Evolutionary conservation across 768 basidiomycete species (phyloP), one percentile per base, ranked within the genome.

Genomic region (Xerocomellus intermedius): DNA sequence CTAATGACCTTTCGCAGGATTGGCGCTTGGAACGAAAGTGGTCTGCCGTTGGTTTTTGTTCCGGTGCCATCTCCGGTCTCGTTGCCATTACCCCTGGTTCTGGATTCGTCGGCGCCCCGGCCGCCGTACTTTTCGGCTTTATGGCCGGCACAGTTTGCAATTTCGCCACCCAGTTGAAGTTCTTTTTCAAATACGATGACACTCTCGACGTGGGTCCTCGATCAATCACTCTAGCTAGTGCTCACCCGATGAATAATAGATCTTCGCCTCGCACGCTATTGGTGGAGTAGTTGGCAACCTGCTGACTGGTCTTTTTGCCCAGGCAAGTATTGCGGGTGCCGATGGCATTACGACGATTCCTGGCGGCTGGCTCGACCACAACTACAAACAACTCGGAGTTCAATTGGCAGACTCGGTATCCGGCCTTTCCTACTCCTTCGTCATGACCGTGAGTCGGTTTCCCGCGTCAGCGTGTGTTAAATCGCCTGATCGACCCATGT

Each of bases 101-200:
- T 26, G 90, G 91, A 61, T 92, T 70, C 66, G 92, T 93, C 45
- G 90, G 89, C 43, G 69, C 88, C 43, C 88, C 91, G 17, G 94
- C 96, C 19, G 78, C 92, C 3, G 86, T 96, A 5, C 77, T 87
- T 1, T 95, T 92, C 67, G 96, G 96, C 38, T 79, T 95, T 60
- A 75, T 91, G 64, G 89, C 87, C 0, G 91, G 91, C 17, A 89
- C 87, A 0, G 61, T 85, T 2, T 97, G 92, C 77, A 98, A 98
- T 74, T 93, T 92, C 70, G 91, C 93, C n/a, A 98, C 96, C 4
- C 87, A 96, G 63, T 81, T 98, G 68, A 98, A 98, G 75, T 92
- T 89, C 69, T 46, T 89, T 28, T 75, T 85, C 59, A 77, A 78
- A 30, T 91, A 85, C 61, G 91, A 93, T 56, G 91, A 93, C 66